These are phyloP conservation scores for Moelleriella libera DNA, from an alignment of 2,329 filamentous ascomycete species.

Conservation along the genomic window DNA sequence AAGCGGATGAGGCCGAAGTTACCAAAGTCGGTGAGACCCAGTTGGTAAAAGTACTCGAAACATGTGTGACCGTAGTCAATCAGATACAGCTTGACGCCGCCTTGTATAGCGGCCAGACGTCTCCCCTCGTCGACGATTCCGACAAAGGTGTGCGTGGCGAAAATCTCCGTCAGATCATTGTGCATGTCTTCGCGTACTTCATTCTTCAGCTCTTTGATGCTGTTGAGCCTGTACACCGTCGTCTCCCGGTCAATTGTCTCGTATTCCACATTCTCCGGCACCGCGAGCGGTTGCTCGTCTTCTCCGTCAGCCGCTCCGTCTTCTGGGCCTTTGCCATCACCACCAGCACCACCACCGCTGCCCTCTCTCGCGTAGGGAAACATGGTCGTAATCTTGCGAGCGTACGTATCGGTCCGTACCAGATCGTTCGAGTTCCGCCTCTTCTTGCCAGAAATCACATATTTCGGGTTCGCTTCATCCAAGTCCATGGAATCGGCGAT, in stretches of 20 bases:
- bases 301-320: conserved; percentile 3
- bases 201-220: conserved; percentile 70
- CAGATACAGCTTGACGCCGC: conserved; percentile 81
- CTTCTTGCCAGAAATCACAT: conserved; percentile 23
- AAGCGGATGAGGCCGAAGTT: conserved; percentile 84
- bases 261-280: conserved; percentile 49
- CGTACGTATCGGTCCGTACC: conserved; percentile 71
- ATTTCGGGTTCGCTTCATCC: conserved; percentile 15
- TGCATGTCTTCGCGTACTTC: conserved; percentile 73
- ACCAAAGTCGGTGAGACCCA: conserved; percentile 87
- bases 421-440: conserved; percentile 53
- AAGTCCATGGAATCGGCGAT: conserved; percentile 13
- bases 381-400: conserved; percentile 90
- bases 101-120: conserved; percentile 83
- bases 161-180: conserved; percentile 71
- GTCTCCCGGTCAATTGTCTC: conserved; percentile 54
- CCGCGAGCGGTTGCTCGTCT: conserved; percentile 13
- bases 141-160: conserved; percentile 82
- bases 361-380: conserved; percentile 40
- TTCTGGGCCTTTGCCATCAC: neutral
- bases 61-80: conserved; percentile 82
- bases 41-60: conserved; percentile 89
- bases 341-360: conserved; percentile 3
- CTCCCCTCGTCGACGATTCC: conserved; percentile 80
- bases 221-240: conserved; percentile 61